Base-by-base conservation (phyloP, 257 asterid species). In the Catharanthus roseus region DNA sequence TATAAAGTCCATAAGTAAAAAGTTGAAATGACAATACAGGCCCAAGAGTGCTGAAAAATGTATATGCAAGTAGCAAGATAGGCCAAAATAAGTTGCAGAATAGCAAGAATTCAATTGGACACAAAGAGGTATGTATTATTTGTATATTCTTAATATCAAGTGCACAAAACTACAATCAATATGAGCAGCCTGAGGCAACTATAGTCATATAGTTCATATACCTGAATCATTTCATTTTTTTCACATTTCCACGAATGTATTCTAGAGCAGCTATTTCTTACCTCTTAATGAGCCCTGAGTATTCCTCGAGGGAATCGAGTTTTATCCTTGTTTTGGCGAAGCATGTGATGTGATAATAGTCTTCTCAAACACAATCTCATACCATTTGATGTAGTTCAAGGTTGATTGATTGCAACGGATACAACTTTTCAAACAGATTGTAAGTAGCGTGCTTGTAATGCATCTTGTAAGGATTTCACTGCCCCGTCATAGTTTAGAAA, bases 401-500 rank as follows among this genome's bases (percentile, higher is more conserved):
- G 33, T 39, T 23, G 45, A 4, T 57, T 44, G 45, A 5, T 57
- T 33, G 26, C 18, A 23, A 34, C 4, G 70, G 31, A 31, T 23
- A 66, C 29, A 70, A 42, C 16, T 62, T 54, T 78, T 78, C n/a
- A 78, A 28, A 70, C 79, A 41, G 79, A 44, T 78, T 54, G 71
- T 5, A 62, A 38, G 45, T 56, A 65, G 65, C 61, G 68, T 4
- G 65, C 38, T 56, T 65, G 70, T 65, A 70, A 65, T 36, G 86
- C 85, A 74, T 75, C 93, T 68, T 77, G 91, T 44, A 95, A 77
- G 81, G 69, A 71, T 65, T 85, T 87, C 70, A 89, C 97, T 15
- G 97, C 97, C 74, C 86, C 85, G 4, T 88, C 91, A 57, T 95
- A 95, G 87, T 82, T 72, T 67, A 95, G 72, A 56, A 95, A 95